Conservation (phyloP, 305 asterid genomes). For the Ilex paraguariensis region DNA sequence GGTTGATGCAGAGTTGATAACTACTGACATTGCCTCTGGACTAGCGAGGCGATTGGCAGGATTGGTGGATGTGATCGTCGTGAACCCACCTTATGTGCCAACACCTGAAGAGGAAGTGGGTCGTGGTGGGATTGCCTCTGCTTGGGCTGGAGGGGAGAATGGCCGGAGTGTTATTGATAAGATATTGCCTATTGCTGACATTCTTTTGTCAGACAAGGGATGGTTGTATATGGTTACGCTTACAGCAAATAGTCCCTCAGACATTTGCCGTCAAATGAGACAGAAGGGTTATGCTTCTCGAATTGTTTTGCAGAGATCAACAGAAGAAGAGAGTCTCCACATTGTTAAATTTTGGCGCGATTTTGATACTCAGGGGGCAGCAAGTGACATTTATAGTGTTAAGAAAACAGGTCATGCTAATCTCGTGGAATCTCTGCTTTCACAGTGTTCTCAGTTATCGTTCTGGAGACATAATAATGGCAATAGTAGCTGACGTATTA, state of each 20-base stretch:
- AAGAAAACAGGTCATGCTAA: conserved; percentile 12
- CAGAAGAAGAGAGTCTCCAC: conserved; percentile 73
- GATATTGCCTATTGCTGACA: conserved; percentile 61
- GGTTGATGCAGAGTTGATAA: conserved; percentile 55
- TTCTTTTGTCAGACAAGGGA: conserved; percentile 57
- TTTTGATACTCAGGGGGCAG: conserved; percentile 30
- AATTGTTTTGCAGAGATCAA: conserved; percentile 58
- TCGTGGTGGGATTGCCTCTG: conserved; percentile 43
- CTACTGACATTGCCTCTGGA: conserved; percentile 65
- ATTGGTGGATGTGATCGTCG: conserved; percentile 72
- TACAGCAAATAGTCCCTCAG: conserved; percentile 49
- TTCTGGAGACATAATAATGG: conserved; percentile 25
- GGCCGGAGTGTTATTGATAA: conserved; percentile 60
- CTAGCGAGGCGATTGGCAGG: conserved; percentile 47
- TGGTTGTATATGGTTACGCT: conserved; percentile 63
- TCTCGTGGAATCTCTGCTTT: conserved; percentile 10
- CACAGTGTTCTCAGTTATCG: conserved; percentile 22
- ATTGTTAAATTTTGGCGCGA: conserved; percentile 69
- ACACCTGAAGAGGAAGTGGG: conserved; percentile 89
- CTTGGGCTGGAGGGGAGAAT: conserved; percentile 85
- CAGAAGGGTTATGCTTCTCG: conserved; percentile 65
- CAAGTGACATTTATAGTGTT: conserved; percentile 12
- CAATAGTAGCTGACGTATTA: conserved; percentile 11
- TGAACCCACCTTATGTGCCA: conserved; percentile 92
- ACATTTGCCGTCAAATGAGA: conserved; percentile 58